phyloP scores from a whole-genome alignment of 805 yeast species.

The Metschnikowia baotianmanensis region DNA sequence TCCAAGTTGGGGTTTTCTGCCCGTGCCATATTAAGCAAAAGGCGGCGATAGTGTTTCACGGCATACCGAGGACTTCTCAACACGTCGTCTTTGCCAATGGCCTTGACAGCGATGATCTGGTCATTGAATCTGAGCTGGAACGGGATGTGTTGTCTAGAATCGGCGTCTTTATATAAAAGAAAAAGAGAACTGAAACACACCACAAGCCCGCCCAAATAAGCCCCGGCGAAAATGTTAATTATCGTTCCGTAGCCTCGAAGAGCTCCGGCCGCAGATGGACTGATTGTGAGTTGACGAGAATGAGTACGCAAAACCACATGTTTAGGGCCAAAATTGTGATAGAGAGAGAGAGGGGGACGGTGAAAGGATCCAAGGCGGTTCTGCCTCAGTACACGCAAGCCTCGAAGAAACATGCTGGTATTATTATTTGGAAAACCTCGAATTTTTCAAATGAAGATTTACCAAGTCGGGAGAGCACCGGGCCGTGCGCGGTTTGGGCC shows the following conservation, averaged over 20 bases:
- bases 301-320: too few species aligned
- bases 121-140: conserved; percentile 33
- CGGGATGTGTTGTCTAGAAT: conserved; percentile 39
- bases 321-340: too few species aligned
- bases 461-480: background rate
- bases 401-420: background rate
- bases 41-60: conserved; percentile 41
- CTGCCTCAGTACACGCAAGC: background rate
- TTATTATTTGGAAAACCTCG: background rate
- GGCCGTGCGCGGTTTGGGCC: background rate
- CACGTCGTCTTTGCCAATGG: conserved; percentile 44
- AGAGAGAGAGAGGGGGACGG: too few species aligned
- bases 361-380: background rate
- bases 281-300: conserved; percentile 1
- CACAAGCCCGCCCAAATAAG: conserved; percentile 40
- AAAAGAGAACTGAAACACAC: conserved; percentile 39
- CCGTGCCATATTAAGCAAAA: conserved; percentile 34
- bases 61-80: conserved; percentile 41
- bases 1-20: conserved; percentile 25
- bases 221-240: conserved; percentile 40
- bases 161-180: conserved; percentile 40
- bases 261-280: conserved; percentile 8
- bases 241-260: conserved; percentile 31
- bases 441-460: background rate
- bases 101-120: conserved; percentile 39